These are phyloP conservation scores for Parsonsia alboflavescens DNA, from an alignment of 257 asterid species.

Conservation along the genomic window DNA sequence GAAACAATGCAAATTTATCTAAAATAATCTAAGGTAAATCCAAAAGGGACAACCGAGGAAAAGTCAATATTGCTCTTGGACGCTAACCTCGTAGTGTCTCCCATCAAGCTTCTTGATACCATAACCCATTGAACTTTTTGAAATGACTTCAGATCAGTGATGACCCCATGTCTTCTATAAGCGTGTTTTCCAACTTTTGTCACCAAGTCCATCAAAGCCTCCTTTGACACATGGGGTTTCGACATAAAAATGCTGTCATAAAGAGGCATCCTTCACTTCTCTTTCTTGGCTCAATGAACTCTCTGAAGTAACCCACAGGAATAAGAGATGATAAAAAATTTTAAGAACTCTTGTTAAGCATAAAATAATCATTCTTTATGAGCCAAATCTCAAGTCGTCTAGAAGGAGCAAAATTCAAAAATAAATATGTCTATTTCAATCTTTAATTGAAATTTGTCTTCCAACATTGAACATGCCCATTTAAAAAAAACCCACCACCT, in stretches of 20 bases:
- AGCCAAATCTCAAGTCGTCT: background rate
- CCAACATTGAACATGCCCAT: too few relatives aligned
- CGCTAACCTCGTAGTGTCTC: conserved; percentile 62
- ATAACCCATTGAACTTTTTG: conserved; percentile 72
- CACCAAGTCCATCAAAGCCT: conserved; percentile 43
- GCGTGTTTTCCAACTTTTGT: conserved; percentile 65
- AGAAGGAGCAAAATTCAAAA: too few relatives aligned
- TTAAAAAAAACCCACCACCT: background rate
- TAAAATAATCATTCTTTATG: background rate
- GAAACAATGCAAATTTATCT: background rate
- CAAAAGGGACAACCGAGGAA: background rate
- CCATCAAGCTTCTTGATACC: conserved; percentile 89
- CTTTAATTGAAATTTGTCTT: background rate
- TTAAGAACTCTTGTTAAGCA: background rate
- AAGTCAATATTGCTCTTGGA: too few relatives aligned
- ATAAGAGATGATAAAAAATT: background rate
- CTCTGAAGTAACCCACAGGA: background rate
- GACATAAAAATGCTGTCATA: conserved; percentile 84
- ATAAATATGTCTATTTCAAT: background rate
- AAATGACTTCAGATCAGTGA: conserved; percentile 51
- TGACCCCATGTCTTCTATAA: conserved; percentile 63
- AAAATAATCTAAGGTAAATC: background rate
- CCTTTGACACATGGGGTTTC: conserved; percentile 51
- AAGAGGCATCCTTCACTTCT: conserved; percentile 62
- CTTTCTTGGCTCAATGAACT: conserved; percentile 9